Evolutionary conservation across 768 basidiomycete genomes (phyloP).

Genomic region (Hemileccinum rubropunctum): DNA sequence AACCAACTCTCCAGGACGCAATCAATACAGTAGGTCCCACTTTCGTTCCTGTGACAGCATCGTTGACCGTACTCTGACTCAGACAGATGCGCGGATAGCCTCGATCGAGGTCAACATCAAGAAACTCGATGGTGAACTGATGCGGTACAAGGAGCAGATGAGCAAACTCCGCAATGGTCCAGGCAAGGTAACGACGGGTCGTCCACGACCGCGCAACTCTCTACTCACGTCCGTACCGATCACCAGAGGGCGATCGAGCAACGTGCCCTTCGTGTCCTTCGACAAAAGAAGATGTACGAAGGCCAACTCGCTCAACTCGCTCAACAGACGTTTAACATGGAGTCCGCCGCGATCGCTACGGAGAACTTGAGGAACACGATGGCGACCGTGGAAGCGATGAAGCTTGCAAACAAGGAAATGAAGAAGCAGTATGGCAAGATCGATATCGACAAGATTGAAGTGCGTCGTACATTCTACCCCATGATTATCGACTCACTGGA

Average conservation of each 20-base stretch:
- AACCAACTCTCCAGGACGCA: slow-evolving; percentile 87
- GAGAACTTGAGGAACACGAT: slow-evolving; percentile 98
- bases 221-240: not conserved
- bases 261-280: slow-evolving; percentile 88
- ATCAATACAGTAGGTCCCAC: slow-evolving; percentile 68
- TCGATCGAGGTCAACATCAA: slow-evolving; percentile 95
- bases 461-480: slow-evolving; percentile 32
- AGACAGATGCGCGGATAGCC: slow-evolving; percentile 87
- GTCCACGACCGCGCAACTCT: not conserved
- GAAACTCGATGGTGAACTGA: slow-evolving; percentile 93
- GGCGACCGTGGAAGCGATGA: slow-evolving; percentile 98
- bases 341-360: slow-evolving; percentile 91
- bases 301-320: slow-evolving; percentile 84
- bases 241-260: slow-evolving; percentile 85
- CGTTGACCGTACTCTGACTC: slow-evolving; percentile 1
- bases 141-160: slow-evolving; percentile 94
- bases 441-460: slow-evolving; percentile 98
- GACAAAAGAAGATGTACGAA: slow-evolving; percentile 97
- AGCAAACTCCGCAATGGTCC: slow-evolving; percentile 89
- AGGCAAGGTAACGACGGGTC: slow-evolving; percentile 68
- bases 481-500: not conserved
- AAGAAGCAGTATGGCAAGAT: slow-evolving; percentile 97
- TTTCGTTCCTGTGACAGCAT: not conserved
- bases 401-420: slow-evolving; percentile 92
- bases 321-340: slow-evolving; percentile 99